Evolutionary conservation across 768 basidiomycete species (phyloP), one percentile per base, ranked within the genome.

Genomic region (Lactarius deliciosus): DNA sequence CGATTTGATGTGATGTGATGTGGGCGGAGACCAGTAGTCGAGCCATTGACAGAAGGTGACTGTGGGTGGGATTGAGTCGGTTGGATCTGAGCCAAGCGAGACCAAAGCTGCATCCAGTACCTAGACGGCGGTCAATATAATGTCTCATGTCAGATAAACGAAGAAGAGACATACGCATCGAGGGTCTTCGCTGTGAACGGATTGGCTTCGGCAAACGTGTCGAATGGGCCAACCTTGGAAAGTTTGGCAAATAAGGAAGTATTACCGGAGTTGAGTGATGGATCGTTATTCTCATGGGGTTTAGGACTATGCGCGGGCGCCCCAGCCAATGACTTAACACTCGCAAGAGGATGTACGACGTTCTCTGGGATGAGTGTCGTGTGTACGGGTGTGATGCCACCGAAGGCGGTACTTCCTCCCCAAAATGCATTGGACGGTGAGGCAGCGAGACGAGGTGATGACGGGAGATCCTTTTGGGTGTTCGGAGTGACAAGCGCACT

Each of bases 81-180:
- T 61, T 56, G 61, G 60, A 93, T 92, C 41, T 86, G 82, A 0
- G 91, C 92, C 85, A 96, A 90, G 78, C 89, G 86, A 53, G 87
- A 85, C 95, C 94, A 96, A 0, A 96, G 81, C 69, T 96, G 94
- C 90, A 93, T 93, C 45, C 94, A 84, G 74, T 89, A 89, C 8
- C 85, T 86, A 68, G 38, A 64, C 50, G 13, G 20, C 13, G 22
- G 61, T 60, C 22, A 60, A 56, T 64, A 58, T 64, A 63, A 56
- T 60, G 71, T 15, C 50, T 34, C 16, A 59, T 47, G 10, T 50
- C 10, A 47, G n/a, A 65, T 40, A 5, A 40, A 28, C 38, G 34
- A n/a, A n/a, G 20, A 68, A 47, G 61, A 28, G 57, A 83, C 85
- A 71, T 84, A 92, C 74, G 87, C 84, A 77, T 96, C 94, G 71